phyloP scores from a whole-genome alignment of 495 filamentous ascomycete species.

The Alectoria sarmentosa region DNA sequence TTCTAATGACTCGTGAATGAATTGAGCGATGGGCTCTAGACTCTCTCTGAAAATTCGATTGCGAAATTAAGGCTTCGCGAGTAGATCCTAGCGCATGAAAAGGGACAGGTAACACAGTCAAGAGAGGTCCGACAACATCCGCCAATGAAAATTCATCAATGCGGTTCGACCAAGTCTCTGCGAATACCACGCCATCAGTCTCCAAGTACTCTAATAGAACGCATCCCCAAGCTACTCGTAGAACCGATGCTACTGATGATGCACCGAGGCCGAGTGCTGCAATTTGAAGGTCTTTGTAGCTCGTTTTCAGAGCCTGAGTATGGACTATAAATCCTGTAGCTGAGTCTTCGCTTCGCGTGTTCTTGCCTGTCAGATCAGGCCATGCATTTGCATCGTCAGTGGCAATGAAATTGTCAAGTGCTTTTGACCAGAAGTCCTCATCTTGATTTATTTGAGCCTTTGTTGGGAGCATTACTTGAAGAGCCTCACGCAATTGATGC shows the following conservation, averaged over 20 bases:
- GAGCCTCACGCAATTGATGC: constrained; percentile 28
- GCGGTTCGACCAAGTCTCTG: constrained; percentile 33
- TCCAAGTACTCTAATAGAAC: constrained; percentile 32
- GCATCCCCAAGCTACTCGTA: constrained; percentile 31
- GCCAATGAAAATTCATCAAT: constrained; percentile 27
- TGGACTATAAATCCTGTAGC: not conserved
- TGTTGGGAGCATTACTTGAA: constrained; percentile 25
- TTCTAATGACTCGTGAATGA: constrained; percentile 30
- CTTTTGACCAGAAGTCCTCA: constrained; percentile 28
- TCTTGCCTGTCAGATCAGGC: constrained; percentile 28
- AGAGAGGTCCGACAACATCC: constrained; percentile 30
- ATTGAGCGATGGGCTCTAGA: constrained; percentile 28
- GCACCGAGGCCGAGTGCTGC: constrained; percentile 28
- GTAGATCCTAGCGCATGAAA: constrained; percentile 26
- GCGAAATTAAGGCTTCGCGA: constrained; percentile 25
- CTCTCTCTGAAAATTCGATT: constrained; percentile 27
- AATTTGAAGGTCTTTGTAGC: constrained; percentile 23
- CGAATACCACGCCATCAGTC: constrained; percentile 30
- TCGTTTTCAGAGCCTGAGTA: constrained; percentile 15
- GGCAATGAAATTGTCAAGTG: constrained; percentile 23
- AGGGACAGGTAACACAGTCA: constrained; percentile 32
- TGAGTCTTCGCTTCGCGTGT: constrained; percentile 20
- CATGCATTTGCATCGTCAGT: constrained; percentile 27
- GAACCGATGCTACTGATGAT: constrained; percentile 30
- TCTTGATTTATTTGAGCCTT: constrained; percentile 21